These are phyloP conservation scores for Tylopilus orsonianus DNA, from an alignment of 1,284 basidiomycete species.

Conservation along the genomic window DNA sequence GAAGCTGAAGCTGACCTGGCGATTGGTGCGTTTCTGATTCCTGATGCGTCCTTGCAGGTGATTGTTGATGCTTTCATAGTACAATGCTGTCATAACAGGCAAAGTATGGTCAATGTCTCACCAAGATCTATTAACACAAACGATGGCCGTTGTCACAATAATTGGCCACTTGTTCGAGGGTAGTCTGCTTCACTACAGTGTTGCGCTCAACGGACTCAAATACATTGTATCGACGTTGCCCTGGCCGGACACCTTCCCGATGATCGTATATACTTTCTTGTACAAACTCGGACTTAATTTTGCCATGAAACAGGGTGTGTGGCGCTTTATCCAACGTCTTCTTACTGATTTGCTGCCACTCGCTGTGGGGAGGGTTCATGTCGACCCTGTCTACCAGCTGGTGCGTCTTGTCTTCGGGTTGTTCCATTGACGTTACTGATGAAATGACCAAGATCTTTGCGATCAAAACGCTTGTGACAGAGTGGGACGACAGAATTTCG, in stretches of 20 bases:
- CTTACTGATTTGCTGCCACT: constrained; percentile 10
- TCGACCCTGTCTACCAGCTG: constrained; percentile 15
- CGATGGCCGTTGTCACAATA: constrained; percentile 20
- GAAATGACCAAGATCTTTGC: constrained; percentile 11
- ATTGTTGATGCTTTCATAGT: constrained; percentile 17
- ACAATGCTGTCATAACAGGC: constrained; percentile 1
- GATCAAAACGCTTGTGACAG: constrained; percentile 12
- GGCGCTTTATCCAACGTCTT: constrained; percentile 18
- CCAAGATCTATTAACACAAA: constrained; percentile 11
- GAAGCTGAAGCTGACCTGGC: constrained; percentile 18
- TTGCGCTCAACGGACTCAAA: constrained; percentile 8
- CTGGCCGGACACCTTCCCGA: constrained; percentile 21
- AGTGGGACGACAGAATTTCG: constrained; percentile 10
- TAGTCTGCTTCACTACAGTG: constrained; percentile 8
- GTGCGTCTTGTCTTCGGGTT: constrained; percentile 9
- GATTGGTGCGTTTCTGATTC: constrained; percentile 14
- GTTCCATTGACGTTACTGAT: constrained; percentile 1
- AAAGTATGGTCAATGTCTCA: not conserved
- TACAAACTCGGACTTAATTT: constrained; percentile 20
- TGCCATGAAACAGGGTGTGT: constrained; percentile 7
- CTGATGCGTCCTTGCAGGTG: not conserved
- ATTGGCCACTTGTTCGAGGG: constrained; percentile 16
- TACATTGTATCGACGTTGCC: constrained; percentile 16
- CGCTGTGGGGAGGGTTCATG: not conserved
- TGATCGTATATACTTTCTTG: constrained; percentile 19